phyloP scores from a whole-genome alignment of 176 grass and related monocot genomes.

The Paspalum notatum region DNA sequence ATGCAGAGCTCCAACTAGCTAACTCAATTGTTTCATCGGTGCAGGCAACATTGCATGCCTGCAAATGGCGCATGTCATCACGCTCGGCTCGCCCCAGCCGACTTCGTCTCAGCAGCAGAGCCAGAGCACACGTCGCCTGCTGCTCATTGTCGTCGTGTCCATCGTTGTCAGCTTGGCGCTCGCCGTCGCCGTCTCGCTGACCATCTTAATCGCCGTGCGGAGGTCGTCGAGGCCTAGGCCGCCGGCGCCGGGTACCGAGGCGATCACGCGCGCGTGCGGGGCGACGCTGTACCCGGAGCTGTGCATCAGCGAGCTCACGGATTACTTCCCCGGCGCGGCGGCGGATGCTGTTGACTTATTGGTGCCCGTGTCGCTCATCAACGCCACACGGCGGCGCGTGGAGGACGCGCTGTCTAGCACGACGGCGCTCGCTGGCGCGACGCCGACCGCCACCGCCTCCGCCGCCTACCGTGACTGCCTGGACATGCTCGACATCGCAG shows the following conservation, averaged over 20 bases:
- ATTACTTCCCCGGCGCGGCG: constrained; percentile 47
- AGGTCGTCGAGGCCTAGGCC: constrained; percentile 1
- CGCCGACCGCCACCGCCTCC: too few relatives aligned
- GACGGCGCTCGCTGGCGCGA: constrained; percentile 21
- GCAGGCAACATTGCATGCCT: not conserved
- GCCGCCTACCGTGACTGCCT: constrained; percentile 42
- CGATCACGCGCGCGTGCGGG: constrained; percentile 48
- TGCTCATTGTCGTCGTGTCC: not conserved
- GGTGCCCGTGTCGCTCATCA: constrained; percentile 61
- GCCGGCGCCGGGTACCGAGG: constrained; percentile 20
- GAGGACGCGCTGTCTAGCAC: constrained; percentile 35
- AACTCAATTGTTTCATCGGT: not conserved
- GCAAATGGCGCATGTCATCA: constrained; percentile 36
- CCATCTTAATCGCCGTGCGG: constrained; percentile 23
- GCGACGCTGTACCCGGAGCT: constrained; percentile 53
- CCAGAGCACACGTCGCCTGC: not conserved
- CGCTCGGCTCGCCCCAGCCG: constrained; percentile 31
- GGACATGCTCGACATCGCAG: constrained; percentile 58
- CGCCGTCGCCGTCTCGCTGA: constrained; percentile 39
- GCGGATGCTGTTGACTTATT: constrained; percentile 47
- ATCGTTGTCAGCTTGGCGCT: constrained; percentile 32
- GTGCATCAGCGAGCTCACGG: constrained; percentile 48
- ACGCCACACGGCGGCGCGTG: constrained; percentile 50
- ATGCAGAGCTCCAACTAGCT: too few relatives aligned
- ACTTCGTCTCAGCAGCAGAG: not conserved